Evolutionary conservation across 2,329 filamentous ascomycete genomes (phyloP).

Genomic region (Fusarium sp.): DNA sequence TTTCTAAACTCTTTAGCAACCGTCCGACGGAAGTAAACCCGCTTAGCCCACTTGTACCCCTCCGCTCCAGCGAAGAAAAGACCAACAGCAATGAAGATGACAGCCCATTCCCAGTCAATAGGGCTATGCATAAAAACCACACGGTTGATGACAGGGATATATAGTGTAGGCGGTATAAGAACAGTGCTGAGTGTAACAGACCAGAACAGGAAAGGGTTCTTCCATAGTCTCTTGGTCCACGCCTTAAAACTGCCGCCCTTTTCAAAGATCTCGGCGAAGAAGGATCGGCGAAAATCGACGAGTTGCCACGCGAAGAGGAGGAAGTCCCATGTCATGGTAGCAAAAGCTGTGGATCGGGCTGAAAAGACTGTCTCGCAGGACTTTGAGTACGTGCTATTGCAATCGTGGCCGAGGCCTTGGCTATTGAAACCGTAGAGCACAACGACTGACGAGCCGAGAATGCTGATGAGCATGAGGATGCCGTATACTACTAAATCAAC

Average conservation of each 20-base stretch:
- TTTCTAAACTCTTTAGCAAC: constrained; percentile 41
- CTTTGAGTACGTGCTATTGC: constrained; percentile 65
- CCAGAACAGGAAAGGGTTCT: constrained; percentile 66
- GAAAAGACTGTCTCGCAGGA: constrained; percentile 70
- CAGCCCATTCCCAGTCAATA: constrained; percentile 77
- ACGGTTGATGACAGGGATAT: constrained; percentile 76
- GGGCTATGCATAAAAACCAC: constrained; percentile 74
- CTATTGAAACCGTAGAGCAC: constrained; percentile 67
- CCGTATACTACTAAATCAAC: constrained; percentile 74
- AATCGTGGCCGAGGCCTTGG: constrained; percentile 68
- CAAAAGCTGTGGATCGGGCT: constrained; percentile 74
- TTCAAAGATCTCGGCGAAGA: constrained; percentile 69
- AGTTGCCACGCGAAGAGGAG: constrained; percentile 78
- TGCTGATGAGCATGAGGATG: constrained; percentile 71
- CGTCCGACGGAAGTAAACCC: constrained; percentile 62
- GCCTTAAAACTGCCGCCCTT: constrained; percentile 59
- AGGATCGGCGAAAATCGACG: constrained; percentile 72
- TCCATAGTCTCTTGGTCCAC: constrained; percentile 68
- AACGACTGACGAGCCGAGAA: constrained; percentile 67
- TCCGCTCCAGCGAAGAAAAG: constrained; percentile 75
- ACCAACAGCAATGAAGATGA: constrained; percentile 70
- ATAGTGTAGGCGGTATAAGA: constrained; percentile 70
- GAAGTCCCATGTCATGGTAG: constrained; percentile 75
- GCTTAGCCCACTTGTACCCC: constrained; percentile 75
- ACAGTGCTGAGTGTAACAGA: constrained; percentile 65